These are phyloP conservation scores for Starmera pachycereana DNA, from an alignment of 805 yeast genomes.

Conservation along the genomic window DNA sequence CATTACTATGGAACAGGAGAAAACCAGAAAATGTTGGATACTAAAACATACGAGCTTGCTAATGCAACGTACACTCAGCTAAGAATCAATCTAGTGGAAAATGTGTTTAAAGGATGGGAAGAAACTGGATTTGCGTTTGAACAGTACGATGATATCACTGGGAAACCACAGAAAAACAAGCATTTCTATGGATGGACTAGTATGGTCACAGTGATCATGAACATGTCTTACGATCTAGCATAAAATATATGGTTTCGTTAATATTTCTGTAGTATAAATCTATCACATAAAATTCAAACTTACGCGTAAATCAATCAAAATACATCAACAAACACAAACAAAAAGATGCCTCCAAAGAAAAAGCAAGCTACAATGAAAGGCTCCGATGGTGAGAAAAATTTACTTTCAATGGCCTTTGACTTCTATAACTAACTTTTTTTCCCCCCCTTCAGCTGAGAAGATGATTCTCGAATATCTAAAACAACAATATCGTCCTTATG, in stretches of 20 bases:
- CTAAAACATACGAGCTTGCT: constrained; percentile 23
- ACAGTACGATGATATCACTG: constrained; percentile 72
- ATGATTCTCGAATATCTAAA: constrained; percentile 28
- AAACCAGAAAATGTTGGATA: constrained; percentile 17
- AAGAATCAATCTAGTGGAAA: constrained; percentile 57
- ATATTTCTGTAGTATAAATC: not conserved
- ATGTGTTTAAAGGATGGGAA: constrained; percentile 60
- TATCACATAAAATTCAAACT: not conserved
- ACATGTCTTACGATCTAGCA: constrained; percentile 47
- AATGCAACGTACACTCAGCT: constrained; percentile 44
- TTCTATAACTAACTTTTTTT: not conserved
- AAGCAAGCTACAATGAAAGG: not conserved
- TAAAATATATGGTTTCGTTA: not conserved
- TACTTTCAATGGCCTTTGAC: not conserved
- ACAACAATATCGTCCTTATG: constrained; percentile 38
- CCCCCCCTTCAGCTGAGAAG: constrained; percentile 18
- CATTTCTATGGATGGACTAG: constrained; percentile 96
- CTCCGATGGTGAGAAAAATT: not conserved
- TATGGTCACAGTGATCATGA: constrained; percentile 69
- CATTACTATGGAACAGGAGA: constrained; percentile 36
- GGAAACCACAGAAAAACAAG: constrained; percentile 70
- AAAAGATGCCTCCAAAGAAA: not conserved
- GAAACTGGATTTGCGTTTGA: constrained; percentile 83
- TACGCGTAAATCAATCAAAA: not conserved
- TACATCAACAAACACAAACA: not conserved